A percentile compares a stretch with the other conserved stretches of the same genome.
Conservation (phyloP, 2,329 filamentous ascomycete genomes). For the Apiospora malaysiana region DNA sequence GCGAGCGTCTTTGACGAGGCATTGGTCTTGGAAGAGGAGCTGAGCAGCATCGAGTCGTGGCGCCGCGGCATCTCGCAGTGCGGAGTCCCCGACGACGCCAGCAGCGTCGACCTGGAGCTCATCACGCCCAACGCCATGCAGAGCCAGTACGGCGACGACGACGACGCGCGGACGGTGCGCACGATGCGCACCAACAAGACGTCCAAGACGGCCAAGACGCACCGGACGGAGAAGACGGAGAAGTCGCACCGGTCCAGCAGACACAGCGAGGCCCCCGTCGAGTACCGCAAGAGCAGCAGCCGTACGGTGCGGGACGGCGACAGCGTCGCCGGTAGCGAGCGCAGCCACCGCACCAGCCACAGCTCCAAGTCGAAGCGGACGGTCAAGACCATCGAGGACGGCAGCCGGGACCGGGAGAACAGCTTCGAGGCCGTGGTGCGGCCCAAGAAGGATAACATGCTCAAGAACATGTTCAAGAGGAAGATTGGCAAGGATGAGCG, state of each 20-base stretch:
- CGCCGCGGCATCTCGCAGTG: slow-evolving; percentile 59
- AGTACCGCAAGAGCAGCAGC: slow-evolving; percentile 36
- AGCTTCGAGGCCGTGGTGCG: slow-evolving; percentile 48
- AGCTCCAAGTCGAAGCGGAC: slow-evolving; percentile 41
- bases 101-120: slow-evolving; percentile 57
- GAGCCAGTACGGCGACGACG: slow-evolving; percentile 48
- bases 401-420: slow-evolving; percentile 41
- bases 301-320: slow-evolving; percentile 30
- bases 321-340: slow-evolving; percentile 45
- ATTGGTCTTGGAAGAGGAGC: slow-evolving; percentile 61
- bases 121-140: slow-evolving; percentile 61
- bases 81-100: slow-evolving; percentile 48
- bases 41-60: slow-evolving; percentile 65
- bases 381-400: slow-evolving; percentile 43
- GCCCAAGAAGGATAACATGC: slow-evolving; percentile 59
- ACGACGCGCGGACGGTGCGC: slow-evolving; percentile 41
- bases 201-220: slow-evolving; percentile 37
- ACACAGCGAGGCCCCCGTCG: slow-evolving; percentile 29
- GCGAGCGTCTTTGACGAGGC: slow-evolving; percentile 56
- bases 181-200: slow-evolving; percentile 38
- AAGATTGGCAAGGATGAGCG: slow-evolving; percentile 49
- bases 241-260: slow-evolving; percentile 29
- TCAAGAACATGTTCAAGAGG: slow-evolving; percentile 64
- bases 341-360: slow-evolving; percentile 36
- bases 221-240: slow-evolving; percentile 36